Percentiles rank a stretch among this genome's conserved stretches.
These are phyloP conservation scores for Hibiscus syriacus DNA, from an alignment of 345 rosid genomes.

Conservation along the genomic window DNA sequence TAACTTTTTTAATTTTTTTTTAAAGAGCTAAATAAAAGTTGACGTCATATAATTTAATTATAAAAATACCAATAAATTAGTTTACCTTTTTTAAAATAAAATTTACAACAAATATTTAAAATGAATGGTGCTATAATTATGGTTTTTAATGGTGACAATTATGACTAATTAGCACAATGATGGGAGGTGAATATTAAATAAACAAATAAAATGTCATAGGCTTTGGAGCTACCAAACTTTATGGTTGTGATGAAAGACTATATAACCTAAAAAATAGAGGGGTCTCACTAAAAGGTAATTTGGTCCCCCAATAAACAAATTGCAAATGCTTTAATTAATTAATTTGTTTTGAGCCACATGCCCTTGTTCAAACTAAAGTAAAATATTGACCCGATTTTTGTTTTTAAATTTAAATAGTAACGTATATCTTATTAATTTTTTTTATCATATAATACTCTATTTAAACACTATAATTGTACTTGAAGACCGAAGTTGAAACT, in stretches of 20 bases:
- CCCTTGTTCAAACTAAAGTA: neutral
- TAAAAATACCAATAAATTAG: too few relatives aligned
- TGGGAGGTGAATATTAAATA: neutral
- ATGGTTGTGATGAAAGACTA: conserved; percentile 1
- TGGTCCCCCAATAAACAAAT: neutral
- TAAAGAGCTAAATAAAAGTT: too few relatives aligned
- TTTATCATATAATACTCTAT: too few relatives aligned
- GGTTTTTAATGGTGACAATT: neutral
- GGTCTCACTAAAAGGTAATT: neutral
- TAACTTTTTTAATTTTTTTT: too few relatives aligned
- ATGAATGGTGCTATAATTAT: neutral
- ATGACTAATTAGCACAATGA: neutral
- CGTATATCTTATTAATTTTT: too few relatives aligned
- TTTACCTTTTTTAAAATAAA: too few relatives aligned
- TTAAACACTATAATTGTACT: too few relatives aligned
- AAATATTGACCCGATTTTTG: neutral
- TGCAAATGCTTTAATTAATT: neutral
- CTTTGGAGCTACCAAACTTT: neutral
- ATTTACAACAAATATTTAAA: neutral
- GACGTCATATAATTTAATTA: too few relatives aligned
- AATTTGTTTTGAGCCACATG: neutral
- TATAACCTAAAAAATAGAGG: neutral
- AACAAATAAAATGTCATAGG: neutral
- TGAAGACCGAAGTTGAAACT: too few relatives aligned
- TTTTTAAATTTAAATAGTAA: too few relatives aligned